phyloP scores from a whole-genome alignment of 192 early-diverging fungal species.

The Kappamyces sp. region DNA sequence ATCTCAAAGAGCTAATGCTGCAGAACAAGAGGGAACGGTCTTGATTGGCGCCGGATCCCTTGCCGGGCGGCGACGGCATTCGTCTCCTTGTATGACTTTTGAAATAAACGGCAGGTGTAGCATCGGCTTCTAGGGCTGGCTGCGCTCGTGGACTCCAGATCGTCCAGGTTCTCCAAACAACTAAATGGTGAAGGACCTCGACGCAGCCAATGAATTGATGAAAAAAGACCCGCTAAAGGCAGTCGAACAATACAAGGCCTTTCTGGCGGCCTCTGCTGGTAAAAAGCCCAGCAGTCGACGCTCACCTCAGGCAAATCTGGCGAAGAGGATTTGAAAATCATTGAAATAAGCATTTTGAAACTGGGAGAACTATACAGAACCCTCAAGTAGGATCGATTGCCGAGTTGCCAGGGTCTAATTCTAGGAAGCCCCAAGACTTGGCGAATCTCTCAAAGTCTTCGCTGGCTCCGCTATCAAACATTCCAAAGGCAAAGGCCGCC shows the following conservation, averaged over 20 bases:
- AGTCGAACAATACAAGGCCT: constrained; percentile 53
- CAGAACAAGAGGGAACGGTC: too few relatives aligned
- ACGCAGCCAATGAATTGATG: neutral
- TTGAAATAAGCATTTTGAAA: constrained; percentile 65
- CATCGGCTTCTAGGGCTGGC: too few relatives aligned
- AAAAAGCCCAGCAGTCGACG: constrained; percentile 15
- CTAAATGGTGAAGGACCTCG: too few relatives aligned
- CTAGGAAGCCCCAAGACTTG: constrained; percentile 70
- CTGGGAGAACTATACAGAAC: constrained; percentile 70
- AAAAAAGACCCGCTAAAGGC: constrained; percentile 60
- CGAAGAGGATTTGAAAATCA: constrained; percentile 50
- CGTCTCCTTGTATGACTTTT: too few relatives aligned
- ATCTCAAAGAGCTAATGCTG: too few relatives aligned
- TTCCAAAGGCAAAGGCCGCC: constrained; percentile 94
- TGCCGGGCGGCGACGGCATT: too few relatives aligned
- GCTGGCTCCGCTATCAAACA: constrained; percentile 67
- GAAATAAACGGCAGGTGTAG: too few relatives aligned
- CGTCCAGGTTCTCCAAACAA: too few relatives aligned
- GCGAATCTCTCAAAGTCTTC: constrained; percentile 77
- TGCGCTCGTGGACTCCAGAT: too few relatives aligned
- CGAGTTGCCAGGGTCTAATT: neutral
- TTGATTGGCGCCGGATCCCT: too few relatives aligned
- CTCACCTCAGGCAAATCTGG: constrained; percentile 23
- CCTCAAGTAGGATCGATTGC: constrained; percentile 42
- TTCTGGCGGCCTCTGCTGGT: constrained; percentile 36